Percentiles rank a stretch among this genome's conserved stretches.
Conservation (phyloP, 1,139 yeast genomes). For the Suhomyces bokatorum region DNA sequence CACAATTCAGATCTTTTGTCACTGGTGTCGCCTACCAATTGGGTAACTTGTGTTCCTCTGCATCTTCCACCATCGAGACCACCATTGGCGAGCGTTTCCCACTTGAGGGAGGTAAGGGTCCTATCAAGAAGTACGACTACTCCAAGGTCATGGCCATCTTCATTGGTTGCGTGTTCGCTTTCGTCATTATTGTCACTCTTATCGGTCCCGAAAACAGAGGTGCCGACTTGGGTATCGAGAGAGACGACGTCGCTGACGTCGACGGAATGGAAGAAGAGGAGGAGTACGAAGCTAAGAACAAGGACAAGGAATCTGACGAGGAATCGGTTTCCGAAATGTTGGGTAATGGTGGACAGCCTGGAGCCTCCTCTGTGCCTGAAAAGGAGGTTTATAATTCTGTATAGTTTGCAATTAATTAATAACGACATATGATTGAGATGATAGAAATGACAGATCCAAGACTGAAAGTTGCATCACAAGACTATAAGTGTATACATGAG, state of each 20-base stretch:
- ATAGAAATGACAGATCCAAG: no score
- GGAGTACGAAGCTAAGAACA: constrained; percentile 10
- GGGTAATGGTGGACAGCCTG: constrained; percentile 2
- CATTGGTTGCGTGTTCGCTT: constrained; percentile 75
- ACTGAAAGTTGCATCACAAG: no score
- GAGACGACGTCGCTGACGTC: constrained; percentile 18
- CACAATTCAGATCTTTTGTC: constrained; percentile 70
- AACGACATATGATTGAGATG: background rate
- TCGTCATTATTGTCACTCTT: constrained; percentile 55
- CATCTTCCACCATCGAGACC: constrained; percentile 80
- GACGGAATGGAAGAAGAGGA: constrained; percentile 12
- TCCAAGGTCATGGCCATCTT: constrained; percentile 75
- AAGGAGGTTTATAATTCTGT: background rate
- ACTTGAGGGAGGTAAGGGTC: constrained; percentile 1
- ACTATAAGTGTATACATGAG: no score
- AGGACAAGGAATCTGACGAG: constrained; percentile 10
- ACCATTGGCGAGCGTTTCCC: constrained; percentile 73
- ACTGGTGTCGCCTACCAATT: constrained; percentile 78
- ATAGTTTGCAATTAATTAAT: background rate
- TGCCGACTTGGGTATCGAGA: constrained; percentile 25
- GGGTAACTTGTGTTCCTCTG: constrained; percentile 82
- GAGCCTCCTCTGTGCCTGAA: background rate
- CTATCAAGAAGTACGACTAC: constrained; percentile 25
- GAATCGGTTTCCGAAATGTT: constrained; percentile 8
- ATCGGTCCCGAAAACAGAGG: constrained; percentile 74